Evolutionary conservation across 257 asterid species (phyloP).

Genomic region (Handroanthus guayacan): DNA sequence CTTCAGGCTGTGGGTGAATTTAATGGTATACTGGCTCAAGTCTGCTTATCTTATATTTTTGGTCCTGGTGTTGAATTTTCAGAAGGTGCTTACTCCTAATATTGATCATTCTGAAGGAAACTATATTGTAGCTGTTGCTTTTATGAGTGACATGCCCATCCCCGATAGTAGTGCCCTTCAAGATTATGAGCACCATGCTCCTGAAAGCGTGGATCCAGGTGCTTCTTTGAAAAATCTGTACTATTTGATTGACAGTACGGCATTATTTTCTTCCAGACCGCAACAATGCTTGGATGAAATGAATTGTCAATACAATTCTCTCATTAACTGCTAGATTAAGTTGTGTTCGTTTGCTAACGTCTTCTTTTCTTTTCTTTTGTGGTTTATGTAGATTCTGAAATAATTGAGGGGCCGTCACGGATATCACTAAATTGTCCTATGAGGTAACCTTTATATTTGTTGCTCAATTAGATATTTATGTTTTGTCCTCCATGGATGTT

Average conservation of each 20-base stretch:
- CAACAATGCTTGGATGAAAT: constrained; percentile 9
- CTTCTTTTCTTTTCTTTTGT: constrained; percentile 22
- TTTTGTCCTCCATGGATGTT: background rate
- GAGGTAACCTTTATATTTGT: constrained; percentile 57
- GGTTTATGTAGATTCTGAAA: constrained; percentile 69
- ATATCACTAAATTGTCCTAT: constrained; percentile 93
- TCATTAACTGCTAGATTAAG: constrained; percentile 15
- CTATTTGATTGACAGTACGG: constrained; percentile 23
- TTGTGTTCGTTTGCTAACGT: constrained; percentile 33
- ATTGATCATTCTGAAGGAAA: constrained; percentile 62
- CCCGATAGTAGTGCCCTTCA: constrained; percentile 56
- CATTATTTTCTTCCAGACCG: constrained; percentile 16
- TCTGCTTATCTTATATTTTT: constrained; percentile 25
- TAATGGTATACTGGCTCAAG: constrained; percentile 57
- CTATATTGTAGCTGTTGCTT: constrained; percentile 70
- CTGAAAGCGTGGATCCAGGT: constrained; percentile 82
- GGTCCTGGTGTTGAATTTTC: constrained; percentile 29
- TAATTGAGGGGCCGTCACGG: constrained; percentile 88
- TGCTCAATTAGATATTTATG: constrained; percentile 21
- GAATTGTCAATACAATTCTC: constrained; percentile 10
- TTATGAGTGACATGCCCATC: constrained; percentile 61
- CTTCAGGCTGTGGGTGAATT: constrained; percentile 95
- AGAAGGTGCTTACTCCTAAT: constrained; percentile 34
- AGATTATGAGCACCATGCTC: constrained; percentile 71
- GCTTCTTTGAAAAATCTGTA: constrained; percentile 16